A percentile compares a stretch with the other conserved stretches of the same genome.
Evolutionary conservation across 306 rosid species (phyloP).

Genomic region (Prunus armeniaca): DNA sequence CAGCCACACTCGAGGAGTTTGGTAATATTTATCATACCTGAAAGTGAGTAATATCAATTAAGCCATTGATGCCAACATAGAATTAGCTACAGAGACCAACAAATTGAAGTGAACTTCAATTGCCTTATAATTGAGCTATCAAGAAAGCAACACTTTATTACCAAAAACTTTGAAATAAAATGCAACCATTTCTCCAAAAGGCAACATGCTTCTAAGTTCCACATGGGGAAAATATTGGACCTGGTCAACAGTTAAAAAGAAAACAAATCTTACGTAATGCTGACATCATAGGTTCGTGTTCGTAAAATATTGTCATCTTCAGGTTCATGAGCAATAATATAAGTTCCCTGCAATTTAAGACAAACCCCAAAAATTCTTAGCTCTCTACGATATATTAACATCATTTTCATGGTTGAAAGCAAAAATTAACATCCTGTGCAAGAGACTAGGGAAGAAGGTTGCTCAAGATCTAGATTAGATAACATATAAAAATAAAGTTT

Average conservation of each 20-base stretch:
- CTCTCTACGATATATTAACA: not conserved
- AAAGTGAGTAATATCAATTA: not conserved
- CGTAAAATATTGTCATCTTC: conserved; percentile 88
- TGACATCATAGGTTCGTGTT: conserved; percentile 88
- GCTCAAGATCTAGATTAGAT: too few relatives aligned
- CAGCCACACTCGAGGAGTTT: conserved; percentile 98
- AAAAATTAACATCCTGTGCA: not conserved
- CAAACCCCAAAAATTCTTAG: not conserved
- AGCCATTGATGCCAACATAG: not conserved
- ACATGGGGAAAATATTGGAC: not conserved
- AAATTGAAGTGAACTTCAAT: not conserved
- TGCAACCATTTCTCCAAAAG: not conserved
- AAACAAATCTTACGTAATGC: conserved; percentile 73
- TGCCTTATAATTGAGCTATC: not conserved
- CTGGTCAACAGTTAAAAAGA: not conserved
- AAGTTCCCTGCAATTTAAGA: conserved; percentile 31
- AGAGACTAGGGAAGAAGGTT: not conserved
- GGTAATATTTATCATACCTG: conserved; percentile 97
- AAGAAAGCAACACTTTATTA: not conserved
- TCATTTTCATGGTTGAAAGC: not conserved
- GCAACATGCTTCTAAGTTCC: not conserved
- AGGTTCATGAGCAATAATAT: conserved; percentile 81
- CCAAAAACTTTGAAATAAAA: not conserved
- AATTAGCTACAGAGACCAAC: not conserved
- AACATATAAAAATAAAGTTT: too few relatives aligned